phyloP scores from a whole-genome alignment of 1,284 basidiomycete genomes.

The Ceratobasidium sp. region DNA sequence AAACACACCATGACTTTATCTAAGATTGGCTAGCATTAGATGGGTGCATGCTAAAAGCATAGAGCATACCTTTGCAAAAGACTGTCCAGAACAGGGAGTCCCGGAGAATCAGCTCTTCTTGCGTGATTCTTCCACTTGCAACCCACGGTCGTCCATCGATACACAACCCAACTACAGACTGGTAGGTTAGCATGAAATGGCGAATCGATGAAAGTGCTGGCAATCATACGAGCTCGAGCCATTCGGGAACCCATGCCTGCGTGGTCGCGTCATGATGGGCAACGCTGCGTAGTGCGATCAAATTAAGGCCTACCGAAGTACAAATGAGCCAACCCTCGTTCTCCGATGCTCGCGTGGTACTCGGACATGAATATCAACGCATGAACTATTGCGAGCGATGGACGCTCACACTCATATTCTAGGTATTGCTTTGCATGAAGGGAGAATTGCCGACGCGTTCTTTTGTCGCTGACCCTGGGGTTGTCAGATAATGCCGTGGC shows the following conservation, averaged over 20 bases:
- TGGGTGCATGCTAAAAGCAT: constrained; percentile 57
- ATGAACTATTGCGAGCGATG: constrained; percentile 65
- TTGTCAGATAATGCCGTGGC: constrained; percentile 65
- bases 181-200: background rate
- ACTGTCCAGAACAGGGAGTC: constrained; percentile 64
- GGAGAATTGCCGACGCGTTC: constrained; percentile 58
- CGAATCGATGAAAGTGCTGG: background rate
- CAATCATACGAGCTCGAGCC: constrained; percentile 51
- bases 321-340: constrained; percentile 44
- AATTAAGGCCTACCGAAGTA: constrained; percentile 40
- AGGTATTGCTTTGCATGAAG: constrained; percentile 61
- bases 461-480: constrained; percentile 55
- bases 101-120: constrained; percentile 59
- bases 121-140: constrained; percentile 57
- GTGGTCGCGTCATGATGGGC: background rate
- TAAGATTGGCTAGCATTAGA: background rate
- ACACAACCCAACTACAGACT: constrained; percentile 58
- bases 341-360: constrained; percentile 57
- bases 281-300: background rate
- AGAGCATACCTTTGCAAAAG: constrained; percentile 53
- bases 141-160: constrained; percentile 65
- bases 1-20: constrained; percentile 1
- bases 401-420: constrained; percentile 62
- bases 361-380: constrained; percentile 64
- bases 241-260: constrained; percentile 61